Evolutionary conservation across 2,329 filamentous ascomycete genomes (phyloP).

Genomic region (Dichotomopilus funicola): DNA sequence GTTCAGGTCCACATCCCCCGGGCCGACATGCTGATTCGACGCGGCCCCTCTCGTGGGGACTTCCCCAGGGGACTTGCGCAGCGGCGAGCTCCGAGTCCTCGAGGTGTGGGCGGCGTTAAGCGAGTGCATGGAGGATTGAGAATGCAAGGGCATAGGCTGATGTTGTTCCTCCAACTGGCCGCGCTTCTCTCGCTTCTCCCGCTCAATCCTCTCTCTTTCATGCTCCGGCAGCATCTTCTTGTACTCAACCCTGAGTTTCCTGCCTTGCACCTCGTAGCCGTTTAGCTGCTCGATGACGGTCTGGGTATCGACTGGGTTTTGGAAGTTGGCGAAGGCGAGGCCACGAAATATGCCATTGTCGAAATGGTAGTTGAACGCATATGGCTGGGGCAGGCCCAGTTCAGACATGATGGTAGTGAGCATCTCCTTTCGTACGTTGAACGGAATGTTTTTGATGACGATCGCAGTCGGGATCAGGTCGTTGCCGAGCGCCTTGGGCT

Average conservation of each 20-base stretch:
- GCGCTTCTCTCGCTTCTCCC: conserved; percentile 91
- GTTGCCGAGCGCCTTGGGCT: conserved; percentile 45
- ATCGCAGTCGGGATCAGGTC: conserved; percentile 97
- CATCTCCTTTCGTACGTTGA: conserved; percentile 95
- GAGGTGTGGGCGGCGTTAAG: conserved; percentile 55
- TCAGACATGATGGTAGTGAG: conserved; percentile 91
- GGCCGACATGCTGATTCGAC: conserved; percentile 15
- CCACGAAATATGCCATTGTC: conserved; percentile 96
- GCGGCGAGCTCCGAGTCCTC: conserved; percentile 36
- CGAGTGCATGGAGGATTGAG: conserved; percentile 80
- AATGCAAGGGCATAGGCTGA: conserved; percentile 68
- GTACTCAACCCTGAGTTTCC: conserved; percentile 94
- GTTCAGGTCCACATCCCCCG: conserved; percentile 65
- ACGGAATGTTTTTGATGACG: conserved; percentile 99
- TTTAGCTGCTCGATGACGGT: conserved; percentile 92
- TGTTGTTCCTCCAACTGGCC: conserved; percentile 97
- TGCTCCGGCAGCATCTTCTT: conserved; percentile 98
- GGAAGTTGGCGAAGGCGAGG: conserved; percentile 96
- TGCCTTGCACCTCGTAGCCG: conserved; percentile 87
- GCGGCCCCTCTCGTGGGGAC: neutral
- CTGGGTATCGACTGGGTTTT: conserved; percentile 87
- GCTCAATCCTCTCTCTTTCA: conserved; percentile 90
- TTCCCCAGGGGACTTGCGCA: conserved; percentile 34
- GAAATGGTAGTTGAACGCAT: conserved; percentile 99
- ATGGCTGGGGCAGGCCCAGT: conserved; percentile 85